phyloP scores from a whole-genome alignment of 441 rosid genomes.

The Eutrema salsugineum region DNA sequence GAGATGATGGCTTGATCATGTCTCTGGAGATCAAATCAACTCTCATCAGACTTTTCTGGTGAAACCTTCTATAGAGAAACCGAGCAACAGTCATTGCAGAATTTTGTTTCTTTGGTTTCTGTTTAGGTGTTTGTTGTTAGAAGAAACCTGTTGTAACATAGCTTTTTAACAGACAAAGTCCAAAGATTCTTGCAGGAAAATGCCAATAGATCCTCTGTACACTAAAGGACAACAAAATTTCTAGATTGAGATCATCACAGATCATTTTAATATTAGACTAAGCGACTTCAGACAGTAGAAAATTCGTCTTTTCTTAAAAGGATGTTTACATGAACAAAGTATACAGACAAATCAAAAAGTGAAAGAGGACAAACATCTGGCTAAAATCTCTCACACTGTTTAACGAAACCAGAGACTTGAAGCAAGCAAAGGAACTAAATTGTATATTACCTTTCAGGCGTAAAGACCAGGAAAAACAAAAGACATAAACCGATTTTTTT shows the following conservation, averaged over 20 bases:
- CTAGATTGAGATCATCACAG: neutral
- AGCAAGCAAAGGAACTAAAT: constrained; percentile 10
- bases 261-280: neutral
- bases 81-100: constrained; percentile 13
- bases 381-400: constrained; percentile 26
- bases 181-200: constrained; percentile 26
- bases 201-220: constrained; percentile 25
- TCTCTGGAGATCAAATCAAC: constrained; percentile 31
- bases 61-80: constrained; percentile 10
- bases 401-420: constrained; percentile 13
- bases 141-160: neutral
- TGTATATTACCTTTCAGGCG: constrained; percentile 27
- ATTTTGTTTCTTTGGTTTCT: neutral
- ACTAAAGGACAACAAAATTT: constrained; percentile 13
- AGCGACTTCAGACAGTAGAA: constrained; percentile 4
- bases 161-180: constrained; percentile 2
- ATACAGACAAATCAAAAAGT: constrained; percentile 26
- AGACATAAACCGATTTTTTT: neutral
- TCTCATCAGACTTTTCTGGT: constrained; percentile 10
- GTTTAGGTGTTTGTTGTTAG: neutral
- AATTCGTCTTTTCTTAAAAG: constrained; percentile 3
- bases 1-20: constrained; percentile 40
- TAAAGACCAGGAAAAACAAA: constrained; percentile 11
- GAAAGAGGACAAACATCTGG: constrained; percentile 12
- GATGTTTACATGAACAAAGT: constrained; percentile 23